Evolutionary conservation across 2,329 filamentous ascomycete species (phyloP).

Genomic region (Fusarium ramigenum): DNA sequence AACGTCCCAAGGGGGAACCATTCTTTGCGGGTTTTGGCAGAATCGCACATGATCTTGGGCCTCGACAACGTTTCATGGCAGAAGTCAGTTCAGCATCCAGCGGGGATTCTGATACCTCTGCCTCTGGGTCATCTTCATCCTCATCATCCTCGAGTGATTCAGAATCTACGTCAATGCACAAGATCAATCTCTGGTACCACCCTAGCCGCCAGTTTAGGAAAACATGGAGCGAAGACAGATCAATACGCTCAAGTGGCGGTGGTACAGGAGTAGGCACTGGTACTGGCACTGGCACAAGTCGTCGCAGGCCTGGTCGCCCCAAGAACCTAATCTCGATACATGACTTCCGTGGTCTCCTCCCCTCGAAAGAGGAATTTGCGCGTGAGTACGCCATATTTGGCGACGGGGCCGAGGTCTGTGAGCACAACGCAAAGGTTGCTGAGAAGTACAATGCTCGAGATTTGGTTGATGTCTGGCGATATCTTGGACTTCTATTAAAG

Average conservation of each 20-base stretch:
- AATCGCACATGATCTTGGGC: constrained; percentile 60
- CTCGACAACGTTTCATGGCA: constrained; percentile 56
- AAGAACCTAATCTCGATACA: constrained; percentile 81
- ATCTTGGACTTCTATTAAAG: constrained; percentile 79
- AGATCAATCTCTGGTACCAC: constrained; percentile 66
- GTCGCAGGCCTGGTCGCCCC: constrained; percentile 57
- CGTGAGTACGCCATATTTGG: constrained; percentile 85
- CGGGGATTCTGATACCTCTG: constrained; percentile 61
- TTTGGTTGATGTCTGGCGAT: constrained; percentile 83
- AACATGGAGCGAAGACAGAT: constrained; percentile 66
- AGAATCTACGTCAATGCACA: constrained; percentile 70
- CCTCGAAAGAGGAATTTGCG: constrained; percentile 80
- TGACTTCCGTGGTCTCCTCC: constrained; percentile 75
- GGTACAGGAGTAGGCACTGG: constrained; percentile 62
- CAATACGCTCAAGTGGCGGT: constrained; percentile 67
- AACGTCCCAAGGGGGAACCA: constrained; percentile 62
- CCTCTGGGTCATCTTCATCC: constrained; percentile 58
- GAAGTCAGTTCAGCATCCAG: constrained; percentile 63
- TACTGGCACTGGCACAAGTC: constrained; percentile 63
- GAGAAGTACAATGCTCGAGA: constrained; percentile 75
- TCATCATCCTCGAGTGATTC: constrained; percentile 69
- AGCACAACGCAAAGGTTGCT: constrained; percentile 83
- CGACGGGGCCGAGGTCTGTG: constrained; percentile 81
- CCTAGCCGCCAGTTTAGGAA: constrained; percentile 62
- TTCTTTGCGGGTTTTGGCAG: constrained; percentile 67